A percentile compares a stretch with the other conserved stretches of the same genome.
Evolutionary conservation across 257 asterid genomes (phyloP).

Genomic region (Vinca minor): DNA sequence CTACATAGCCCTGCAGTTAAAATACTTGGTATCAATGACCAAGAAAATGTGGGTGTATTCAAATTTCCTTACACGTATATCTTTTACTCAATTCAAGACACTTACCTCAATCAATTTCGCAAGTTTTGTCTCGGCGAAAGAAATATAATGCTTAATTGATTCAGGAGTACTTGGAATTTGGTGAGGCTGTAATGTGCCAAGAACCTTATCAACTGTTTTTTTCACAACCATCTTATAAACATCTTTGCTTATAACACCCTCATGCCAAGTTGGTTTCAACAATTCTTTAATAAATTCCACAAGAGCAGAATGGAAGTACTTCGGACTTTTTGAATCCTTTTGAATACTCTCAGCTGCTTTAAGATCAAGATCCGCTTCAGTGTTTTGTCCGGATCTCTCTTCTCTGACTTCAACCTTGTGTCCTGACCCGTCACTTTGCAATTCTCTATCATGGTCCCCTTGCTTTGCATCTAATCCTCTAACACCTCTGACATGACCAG

Average conservation of each 20-base stretch:
- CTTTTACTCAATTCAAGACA: slow-evolving; percentile 17
- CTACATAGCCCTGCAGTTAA: slow-evolving; percentile 75
- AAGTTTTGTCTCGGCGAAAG: slow-evolving; percentile 50
- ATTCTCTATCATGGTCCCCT: slow-evolving; percentile 27
- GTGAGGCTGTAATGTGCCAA: slow-evolving; percentile 45
- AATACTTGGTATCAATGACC: slow-evolving; percentile 25
- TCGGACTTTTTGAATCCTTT: slow-evolving; percentile 41
- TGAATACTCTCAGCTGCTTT: slow-evolving; percentile 27
- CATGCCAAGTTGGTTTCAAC: slow-evolving; percentile 70
- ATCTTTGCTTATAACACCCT: slow-evolving; percentile 68
- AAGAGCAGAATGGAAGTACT: slow-evolving; percentile 54
- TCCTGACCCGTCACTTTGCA: slow-evolving; percentile 25
- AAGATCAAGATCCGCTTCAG: slow-evolving; percentile 27
- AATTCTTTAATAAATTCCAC: slow-evolving; percentile 69
- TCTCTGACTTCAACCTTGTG: slow-evolving; percentile 25
- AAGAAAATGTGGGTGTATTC: slow-evolving; percentile 7
- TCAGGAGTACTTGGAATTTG: slow-evolving; percentile 69
- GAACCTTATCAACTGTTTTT: slow-evolving; percentile 65
- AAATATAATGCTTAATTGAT: slow-evolving; percentile 43
- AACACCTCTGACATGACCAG: slow-evolving; percentile 25
- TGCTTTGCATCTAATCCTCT: slow-evolving; percentile 25
- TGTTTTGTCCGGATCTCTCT: slow-evolving; percentile 30
- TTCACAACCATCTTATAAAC: slow-evolving; percentile 73
- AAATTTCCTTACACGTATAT: slow-evolving; percentile 11
- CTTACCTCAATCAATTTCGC: slow-evolving; percentile 83